Evolutionary conservation across 768 basidiomycete genomes (phyloP), one percentile per base, ranked within the genome.

Genomic region (Tylopilus sp.): DNA sequence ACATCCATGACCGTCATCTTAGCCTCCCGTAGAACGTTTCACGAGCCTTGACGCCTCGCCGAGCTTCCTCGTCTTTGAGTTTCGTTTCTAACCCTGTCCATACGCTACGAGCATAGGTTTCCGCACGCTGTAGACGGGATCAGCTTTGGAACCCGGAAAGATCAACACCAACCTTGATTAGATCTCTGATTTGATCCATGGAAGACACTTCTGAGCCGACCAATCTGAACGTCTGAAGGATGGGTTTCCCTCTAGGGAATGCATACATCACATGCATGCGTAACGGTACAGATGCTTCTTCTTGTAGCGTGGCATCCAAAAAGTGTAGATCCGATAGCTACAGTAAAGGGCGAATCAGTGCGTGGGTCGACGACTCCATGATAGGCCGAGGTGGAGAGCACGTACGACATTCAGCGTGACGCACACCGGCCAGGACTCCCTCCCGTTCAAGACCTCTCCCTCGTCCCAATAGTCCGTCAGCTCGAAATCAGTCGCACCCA

Each of bases 381-480:
- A 17, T 6, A 21, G 41, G 36, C 1, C 11, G 30, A 48, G 12
- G 24, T n/a, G 21, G 19, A 28, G 12, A 28, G 41, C 26, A 78
- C 83, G 13, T 57, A 92, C 90, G 24, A 92, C 59, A 56, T 93
- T 92, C 48, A 94, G 65, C 2, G 90, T 92, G 24, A 92, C 71
- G 55, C 83, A 83, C 5, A 94, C 76, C 0, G 92, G 92, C 84
- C 92, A 88, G 13, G 64, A 59, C 2, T 87, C 81, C 55, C 83
- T 74, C 2, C 84, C 84, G 34, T 73, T 77, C 26, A 92, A 63
- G 17, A 74, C 68, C 52, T 84, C 86, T 0, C 92, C 92, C 57
- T 90, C 89, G 61, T 91, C 91, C 89, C 89, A 92, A 56, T 85
- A 89, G 66, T 95, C 92, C 12, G 84, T 78, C 21, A 94, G 76